Evolutionary conservation across 495 filamentous ascomycete species (phyloP).

Genomic region (Podospora anserina): DNA sequence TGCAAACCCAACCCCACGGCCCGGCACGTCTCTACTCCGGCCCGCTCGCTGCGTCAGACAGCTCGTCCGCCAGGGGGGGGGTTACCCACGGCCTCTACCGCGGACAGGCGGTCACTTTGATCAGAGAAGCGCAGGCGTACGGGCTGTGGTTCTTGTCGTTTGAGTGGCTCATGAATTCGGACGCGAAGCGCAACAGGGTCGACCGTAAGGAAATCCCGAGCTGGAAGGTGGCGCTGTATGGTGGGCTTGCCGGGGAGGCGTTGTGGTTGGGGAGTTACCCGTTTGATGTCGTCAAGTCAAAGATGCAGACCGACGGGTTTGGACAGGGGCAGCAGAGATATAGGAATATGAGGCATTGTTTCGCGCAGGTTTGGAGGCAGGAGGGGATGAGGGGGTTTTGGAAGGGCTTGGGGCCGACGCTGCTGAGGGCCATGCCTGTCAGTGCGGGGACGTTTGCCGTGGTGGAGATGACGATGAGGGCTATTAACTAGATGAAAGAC

Average conservation of each 20-base stretch:
- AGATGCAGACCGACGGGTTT: slow-evolving; percentile 98
- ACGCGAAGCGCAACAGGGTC: slow-evolving; percentile 70
- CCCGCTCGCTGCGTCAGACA: slow-evolving; percentile 84
- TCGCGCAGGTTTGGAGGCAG: slow-evolving; percentile 70
- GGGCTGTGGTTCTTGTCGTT: slow-evolving; percentile 92
- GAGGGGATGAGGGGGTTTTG: slow-evolving; percentile 88
- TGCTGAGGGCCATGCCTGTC: slow-evolving; percentile 95
- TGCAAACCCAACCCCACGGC: slow-evolving; percentile 95
- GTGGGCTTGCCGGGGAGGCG: slow-evolving; percentile 88
- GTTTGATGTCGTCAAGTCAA: slow-evolving; percentile 96
- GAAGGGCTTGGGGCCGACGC: slow-evolving; percentile 91
- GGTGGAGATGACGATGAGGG: slow-evolving; percentile 62
- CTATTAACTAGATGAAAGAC: slow-evolving; percentile 41
- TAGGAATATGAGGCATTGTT: slow-evolving; percentile 83
- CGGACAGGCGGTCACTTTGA: slow-evolving; percentile 77
- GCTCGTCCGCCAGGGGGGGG: slow-evolving; percentile 63
- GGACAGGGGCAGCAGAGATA: slow-evolving; percentile 58
- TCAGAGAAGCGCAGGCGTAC: slow-evolving; percentile 92
- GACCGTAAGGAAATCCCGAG: slow-evolving; percentile 71
- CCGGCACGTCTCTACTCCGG: slow-evolving; percentile 69
- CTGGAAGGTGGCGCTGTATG: slow-evolving; percentile 86
- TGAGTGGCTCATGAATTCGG: slow-evolving; percentile 92
- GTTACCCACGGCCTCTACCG: slow-evolving; percentile 74
- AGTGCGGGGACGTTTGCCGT: slow-evolving; percentile 95
- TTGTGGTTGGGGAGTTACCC: slow-evolving; percentile 93